Evolutionary conservation across 345 rosid genomes (phyloP).

Genomic region (Viola odorata): DNA sequence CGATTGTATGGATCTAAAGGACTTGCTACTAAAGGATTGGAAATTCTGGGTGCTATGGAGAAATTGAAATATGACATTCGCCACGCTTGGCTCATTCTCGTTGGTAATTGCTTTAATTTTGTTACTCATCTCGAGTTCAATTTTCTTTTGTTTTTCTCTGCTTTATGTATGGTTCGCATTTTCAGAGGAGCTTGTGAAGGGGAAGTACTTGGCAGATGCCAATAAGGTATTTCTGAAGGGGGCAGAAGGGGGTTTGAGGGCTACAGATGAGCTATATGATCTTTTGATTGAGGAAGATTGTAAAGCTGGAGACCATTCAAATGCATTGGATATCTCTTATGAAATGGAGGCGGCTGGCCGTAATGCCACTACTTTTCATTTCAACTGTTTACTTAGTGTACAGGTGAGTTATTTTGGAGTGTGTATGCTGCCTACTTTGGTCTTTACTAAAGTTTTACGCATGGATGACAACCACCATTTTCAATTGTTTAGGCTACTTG

Average conservation of each 20-base stretch:
- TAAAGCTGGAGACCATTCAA: constrained; percentile 90
- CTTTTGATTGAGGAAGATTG: constrained; percentile 81
- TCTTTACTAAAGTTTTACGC: not conserved
- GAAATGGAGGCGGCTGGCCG: constrained; percentile 98
- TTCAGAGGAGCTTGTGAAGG: constrained; percentile 74
- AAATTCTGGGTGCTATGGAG: constrained; percentile 79
- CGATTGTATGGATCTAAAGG: constrained; percentile 75
- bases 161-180: not conserved
- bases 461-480: not conserved
- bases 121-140: constrained; percentile 1
- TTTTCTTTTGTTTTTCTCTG: not conserved
- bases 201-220: constrained; percentile 74
- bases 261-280: constrained; percentile 81
- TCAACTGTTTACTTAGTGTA: constrained; percentile 90
- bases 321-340: constrained; percentile 82
- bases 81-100: constrained; percentile 82
- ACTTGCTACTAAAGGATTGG: constrained; percentile 59
- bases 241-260: constrained; percentile 71
- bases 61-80: constrained; percentile 75
- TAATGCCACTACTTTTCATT: constrained; percentile 91
- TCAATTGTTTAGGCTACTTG: constrained; percentile 66
- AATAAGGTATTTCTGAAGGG: constrained; percentile 83
- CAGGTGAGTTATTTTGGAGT: constrained; percentile 47
- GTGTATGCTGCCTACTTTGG: not conserved
- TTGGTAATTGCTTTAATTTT: constrained; percentile 42